Evolutionary conservation across 768 basidiomycete genomes (phyloP), one percentile per base, ranked within the genome.

Genomic region (Termitomyces bulborhizus): DNA sequence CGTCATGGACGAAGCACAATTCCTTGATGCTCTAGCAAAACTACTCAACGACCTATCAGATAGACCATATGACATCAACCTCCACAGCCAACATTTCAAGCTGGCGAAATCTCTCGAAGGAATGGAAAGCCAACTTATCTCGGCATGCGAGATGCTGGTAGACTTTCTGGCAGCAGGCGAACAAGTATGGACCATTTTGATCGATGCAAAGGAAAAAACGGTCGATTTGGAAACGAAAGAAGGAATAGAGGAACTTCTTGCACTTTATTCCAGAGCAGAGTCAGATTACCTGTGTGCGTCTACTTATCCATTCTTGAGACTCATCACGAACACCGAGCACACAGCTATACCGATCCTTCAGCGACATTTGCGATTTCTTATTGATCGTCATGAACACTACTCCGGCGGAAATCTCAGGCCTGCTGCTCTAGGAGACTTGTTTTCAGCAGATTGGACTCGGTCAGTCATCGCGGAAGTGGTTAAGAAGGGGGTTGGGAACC

Each of bases 251-350:
- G 82, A 83, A 44, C 63, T 92, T 40, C 67, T 90, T 55, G 73
- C 76, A 15, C 62, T 88, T 39, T 93, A 85, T 66, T 69, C 73
- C 39, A 77, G 77, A 36, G 90, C 92, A 21, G 86, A 86, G 62
- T 70, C 66, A 9, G 92, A 93, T 63, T 93, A 92, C 67, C 67
- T 93, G 36, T 93, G 92, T 93, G 67, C 64, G 90, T 77, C 54
- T 31, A 44, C 36, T 21, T 8, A 49, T 34, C 18, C 46, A n/a
- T 31, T 53, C 37, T 52, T 18, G 29, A 36, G 3, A 21, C 21
- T 48, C 41, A 39, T 21, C 41, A 40, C 42, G 29, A 56, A 47
- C 48, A 45, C 39, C 36, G 12, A 34, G 54, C 11, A 12, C 48
- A 60, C 51, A 93, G 90, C 90, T n/a, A 85, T 93, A 36, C 79